A percentile compares a stretch with the other conserved stretches of the same genome.
Evolutionary conservation across 2,329 filamentous ascomycete genomes (phyloP).

Genomic region (Nigrospora sphaerica): DNA sequence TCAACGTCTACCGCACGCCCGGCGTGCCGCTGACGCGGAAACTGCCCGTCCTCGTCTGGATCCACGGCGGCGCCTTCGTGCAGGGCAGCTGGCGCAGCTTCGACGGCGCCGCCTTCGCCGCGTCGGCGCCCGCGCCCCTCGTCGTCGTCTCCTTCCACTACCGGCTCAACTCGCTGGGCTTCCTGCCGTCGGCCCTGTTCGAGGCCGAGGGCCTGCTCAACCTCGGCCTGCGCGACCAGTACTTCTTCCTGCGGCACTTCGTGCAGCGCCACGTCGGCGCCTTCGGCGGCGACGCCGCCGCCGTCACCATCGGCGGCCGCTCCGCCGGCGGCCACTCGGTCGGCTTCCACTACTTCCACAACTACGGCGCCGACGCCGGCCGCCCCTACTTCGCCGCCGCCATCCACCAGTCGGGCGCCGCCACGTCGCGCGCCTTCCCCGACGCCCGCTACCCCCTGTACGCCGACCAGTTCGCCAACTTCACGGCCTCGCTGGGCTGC

Average conservation of each 20-base stretch:
- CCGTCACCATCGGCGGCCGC: slow-evolving; percentile 47
- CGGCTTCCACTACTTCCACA: slow-evolving; percentile 30
- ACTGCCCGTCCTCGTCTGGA: slow-evolving; percentile 37
- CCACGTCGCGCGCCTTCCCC: slow-evolving; percentile 28
- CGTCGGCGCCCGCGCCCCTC: background rate
- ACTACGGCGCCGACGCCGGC: slow-evolving; percentile 22
- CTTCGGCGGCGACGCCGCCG: slow-evolving; percentile 43
- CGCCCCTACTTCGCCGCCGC: slow-evolving; percentile 24
- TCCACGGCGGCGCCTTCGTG: slow-evolving; percentile 38
- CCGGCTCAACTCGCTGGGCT: slow-evolving; percentile 36
- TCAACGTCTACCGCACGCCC: slow-evolving; percentile 30
- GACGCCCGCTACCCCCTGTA: slow-evolving; percentile 25
- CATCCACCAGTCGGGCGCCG: slow-evolving; percentile 29
- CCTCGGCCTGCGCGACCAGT: slow-evolving; percentile 42
- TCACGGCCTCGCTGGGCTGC: slow-evolving; percentile 20
- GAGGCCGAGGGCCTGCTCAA: slow-evolving; percentile 38
- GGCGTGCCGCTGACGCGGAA: slow-evolving; percentile 24
- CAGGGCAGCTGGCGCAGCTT: slow-evolving; percentile 33
- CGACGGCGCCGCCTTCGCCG: slow-evolving; percentile 2
- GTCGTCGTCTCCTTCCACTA: slow-evolving; percentile 27
- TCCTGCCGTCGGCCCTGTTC: slow-evolving; percentile 21
- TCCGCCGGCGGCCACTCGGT: slow-evolving; percentile 38
- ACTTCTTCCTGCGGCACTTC: slow-evolving; percentile 41
- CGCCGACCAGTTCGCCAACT: slow-evolving; percentile 21
- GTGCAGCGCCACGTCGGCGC: slow-evolving; percentile 41